Conservation (phyloP, 2,329 filamentous ascomycete species). For the Didymosphaeria variabile region DNA sequence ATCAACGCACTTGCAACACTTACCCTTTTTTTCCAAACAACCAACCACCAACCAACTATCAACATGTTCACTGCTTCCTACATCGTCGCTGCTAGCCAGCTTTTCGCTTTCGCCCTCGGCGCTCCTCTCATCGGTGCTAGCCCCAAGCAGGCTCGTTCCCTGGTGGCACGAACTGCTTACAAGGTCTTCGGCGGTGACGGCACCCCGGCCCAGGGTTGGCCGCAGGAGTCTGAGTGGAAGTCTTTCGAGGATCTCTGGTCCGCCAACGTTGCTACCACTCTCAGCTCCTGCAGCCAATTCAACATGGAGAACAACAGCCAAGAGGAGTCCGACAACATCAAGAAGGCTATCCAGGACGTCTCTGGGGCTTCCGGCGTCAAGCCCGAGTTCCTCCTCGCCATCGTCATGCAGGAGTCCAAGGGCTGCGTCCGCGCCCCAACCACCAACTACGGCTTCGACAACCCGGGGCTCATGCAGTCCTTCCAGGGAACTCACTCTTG, state of each 20-base stretch:
- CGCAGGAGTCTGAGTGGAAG: conserved; percentile 44
- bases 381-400: conserved; percentile 55
- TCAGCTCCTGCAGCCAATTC: conserved; percentile 47
- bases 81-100: conserved; percentile 41
- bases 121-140: conserved; percentile 31
- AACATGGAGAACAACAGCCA: conserved; percentile 50
- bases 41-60: conserved; percentile 14
- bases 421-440: conserved; percentile 58
- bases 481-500: conserved; percentile 40
- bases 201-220: conserved; percentile 49
- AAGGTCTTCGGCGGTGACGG: conserved; percentile 48
- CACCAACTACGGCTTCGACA: conserved; percentile 52
- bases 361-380: conserved; percentile 46
- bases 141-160: conserved; percentile 18
- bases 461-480: conserved; percentile 60
- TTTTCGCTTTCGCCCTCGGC: conserved; percentile 35
- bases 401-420: conserved; percentile 57
- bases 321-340: conserved; percentile 50
- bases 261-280: conserved; percentile 48
- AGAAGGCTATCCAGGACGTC: conserved; percentile 47
- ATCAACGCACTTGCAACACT: conserved; percentile 16
- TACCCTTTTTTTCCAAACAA: conserved; percentile 15
- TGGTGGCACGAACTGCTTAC: conserved; percentile 34
- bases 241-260: conserved; percentile 48
- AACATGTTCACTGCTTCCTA: conserved; percentile 33